Evolutionary conservation across 2,329 filamentous ascomycete species (phyloP).

Genomic region (Aureobasidium namibiae): DNA sequence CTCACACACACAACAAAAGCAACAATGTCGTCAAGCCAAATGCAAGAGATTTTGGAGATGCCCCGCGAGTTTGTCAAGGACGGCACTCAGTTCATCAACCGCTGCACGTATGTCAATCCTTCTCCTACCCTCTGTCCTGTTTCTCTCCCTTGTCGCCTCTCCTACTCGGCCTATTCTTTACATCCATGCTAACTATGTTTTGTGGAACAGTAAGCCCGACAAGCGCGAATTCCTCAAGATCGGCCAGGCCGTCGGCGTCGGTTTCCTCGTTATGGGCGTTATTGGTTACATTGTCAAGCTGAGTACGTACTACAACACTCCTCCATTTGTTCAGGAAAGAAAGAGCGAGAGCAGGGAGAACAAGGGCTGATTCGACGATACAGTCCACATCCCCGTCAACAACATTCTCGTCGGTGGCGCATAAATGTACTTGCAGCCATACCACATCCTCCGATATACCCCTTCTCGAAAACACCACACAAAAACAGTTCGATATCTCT

Average conservation of each 20-base stretch:
- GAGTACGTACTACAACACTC: constrained; percentile 38
- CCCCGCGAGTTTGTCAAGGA: constrained; percentile 29
- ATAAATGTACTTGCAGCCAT: constrained; percentile 30
- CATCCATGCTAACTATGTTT: background rate
- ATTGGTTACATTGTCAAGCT: constrained; percentile 65
- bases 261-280: constrained; percentile 62
- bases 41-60: constrained; percentile 12
- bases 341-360: too few species aligned
- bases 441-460: background rate
- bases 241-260: constrained; percentile 58
- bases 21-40: constrained; percentile 9
- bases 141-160: background rate
- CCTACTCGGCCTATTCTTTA: background rate
- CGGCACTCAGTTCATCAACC: constrained; percentile 41
- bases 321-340: too few species aligned
- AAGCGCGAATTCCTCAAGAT: constrained; percentile 52
- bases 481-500: too few species aligned
- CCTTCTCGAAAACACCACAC: too few species aligned
- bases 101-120: constrained; percentile 34
- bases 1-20: background rate
- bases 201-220: constrained; percentile 33
- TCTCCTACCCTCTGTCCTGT: background rate
- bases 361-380: background rate
- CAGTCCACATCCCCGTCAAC: constrained; percentile 63
- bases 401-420: constrained; percentile 61